A percentile compares a stretch with the other conserved stretches of the same genome.
Conservation (phyloP, 768 basidiomycete species). For the Lentinula sp. region DNA sequence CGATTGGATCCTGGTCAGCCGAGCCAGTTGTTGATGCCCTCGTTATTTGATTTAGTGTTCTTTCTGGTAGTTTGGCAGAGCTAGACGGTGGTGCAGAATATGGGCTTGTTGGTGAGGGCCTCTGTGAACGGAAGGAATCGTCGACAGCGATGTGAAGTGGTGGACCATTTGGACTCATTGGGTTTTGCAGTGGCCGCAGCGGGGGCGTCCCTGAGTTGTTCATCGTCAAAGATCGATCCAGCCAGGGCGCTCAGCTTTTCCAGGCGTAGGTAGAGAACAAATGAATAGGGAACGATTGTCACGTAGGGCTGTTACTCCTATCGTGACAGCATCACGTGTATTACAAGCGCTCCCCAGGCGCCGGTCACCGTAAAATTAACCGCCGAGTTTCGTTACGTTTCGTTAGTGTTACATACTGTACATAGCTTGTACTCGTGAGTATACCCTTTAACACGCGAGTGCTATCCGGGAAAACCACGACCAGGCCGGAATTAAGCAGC, state of each 20-base stretch:
- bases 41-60: conserved; percentile 43
- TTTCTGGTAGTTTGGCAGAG: conserved; percentile 38
- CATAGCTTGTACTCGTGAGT: too few species aligned
- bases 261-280: background rate
- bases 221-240: conserved; percentile 4
- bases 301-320: background rate
- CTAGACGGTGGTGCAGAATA: conserved; percentile 28
- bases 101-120: conserved; percentile 12
- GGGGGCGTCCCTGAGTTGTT: background rate
- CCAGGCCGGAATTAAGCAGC: too few species aligned
- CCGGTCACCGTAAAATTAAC: background rate
- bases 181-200: background rate
- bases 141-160: conserved; percentile 5
- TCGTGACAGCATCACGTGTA: background rate
- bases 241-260: conserved; percentile 3
- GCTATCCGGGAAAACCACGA: too few species aligned
- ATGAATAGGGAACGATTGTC: background rate
- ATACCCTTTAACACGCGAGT: too few species aligned
- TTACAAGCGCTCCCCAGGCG: background rate
- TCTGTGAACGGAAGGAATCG: conserved; percentile 1
- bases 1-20: conserved; percentile 47
- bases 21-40: conserved; percentile 61
- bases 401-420: too few species aligned
- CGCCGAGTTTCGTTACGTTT: too few species aligned
- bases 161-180: background rate